These are phyloP conservation scores for Lecanicillium sp. DNA, from an alignment of 2,329 filamentous ascomycete species.

Conservation along the genomic window DNA sequence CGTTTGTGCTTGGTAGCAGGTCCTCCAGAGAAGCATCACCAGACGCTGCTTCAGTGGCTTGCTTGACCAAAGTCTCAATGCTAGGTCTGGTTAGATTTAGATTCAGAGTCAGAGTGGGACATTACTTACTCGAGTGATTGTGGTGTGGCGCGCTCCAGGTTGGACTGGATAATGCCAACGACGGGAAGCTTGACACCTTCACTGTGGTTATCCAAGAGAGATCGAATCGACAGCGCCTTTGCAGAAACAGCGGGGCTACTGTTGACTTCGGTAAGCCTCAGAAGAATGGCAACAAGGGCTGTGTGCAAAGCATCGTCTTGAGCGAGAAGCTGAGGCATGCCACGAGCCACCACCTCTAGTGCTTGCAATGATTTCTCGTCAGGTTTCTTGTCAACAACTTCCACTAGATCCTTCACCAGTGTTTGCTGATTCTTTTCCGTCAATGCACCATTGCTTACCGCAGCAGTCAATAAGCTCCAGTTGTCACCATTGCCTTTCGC, in stretches of 20 bases:
- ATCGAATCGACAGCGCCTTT: constrained; percentile 33
- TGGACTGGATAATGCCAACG: constrained; percentile 44
- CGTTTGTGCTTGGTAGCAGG: constrained; percentile 53
- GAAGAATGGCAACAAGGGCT: constrained; percentile 40
- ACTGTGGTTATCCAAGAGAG: constrained; percentile 35
- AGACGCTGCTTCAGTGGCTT: constrained; percentile 29
- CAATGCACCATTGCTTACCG: constrained; percentile 34
- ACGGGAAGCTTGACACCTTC: constrained; percentile 33
- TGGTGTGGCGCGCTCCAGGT: constrained; percentile 39
- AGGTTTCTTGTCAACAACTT: constrained; percentile 21
- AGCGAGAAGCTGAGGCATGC: constrained; percentile 34
- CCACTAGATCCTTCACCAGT: constrained; percentile 26
- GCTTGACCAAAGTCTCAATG: constrained; percentile 44
- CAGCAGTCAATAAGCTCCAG: constrained; percentile 41
- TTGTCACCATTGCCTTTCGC: constrained; percentile 22
- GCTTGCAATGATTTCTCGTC: constrained; percentile 39
- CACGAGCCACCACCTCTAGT: constrained; percentile 27
- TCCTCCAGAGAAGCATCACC: constrained; percentile 25
- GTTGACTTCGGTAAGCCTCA: constrained; percentile 44
- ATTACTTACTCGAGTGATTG: constrained; percentile 42
- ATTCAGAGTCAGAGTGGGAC: not conserved
- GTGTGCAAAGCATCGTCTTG: constrained; percentile 38
- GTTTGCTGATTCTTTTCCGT: constrained; percentile 22
- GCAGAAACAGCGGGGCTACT: constrained; percentile 26
- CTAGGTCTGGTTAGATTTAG: constrained; percentile 17